Evolutionary conservation across 2,329 filamentous ascomycete species (phyloP).

Genomic region (Helicocarpus griseus): DNA sequence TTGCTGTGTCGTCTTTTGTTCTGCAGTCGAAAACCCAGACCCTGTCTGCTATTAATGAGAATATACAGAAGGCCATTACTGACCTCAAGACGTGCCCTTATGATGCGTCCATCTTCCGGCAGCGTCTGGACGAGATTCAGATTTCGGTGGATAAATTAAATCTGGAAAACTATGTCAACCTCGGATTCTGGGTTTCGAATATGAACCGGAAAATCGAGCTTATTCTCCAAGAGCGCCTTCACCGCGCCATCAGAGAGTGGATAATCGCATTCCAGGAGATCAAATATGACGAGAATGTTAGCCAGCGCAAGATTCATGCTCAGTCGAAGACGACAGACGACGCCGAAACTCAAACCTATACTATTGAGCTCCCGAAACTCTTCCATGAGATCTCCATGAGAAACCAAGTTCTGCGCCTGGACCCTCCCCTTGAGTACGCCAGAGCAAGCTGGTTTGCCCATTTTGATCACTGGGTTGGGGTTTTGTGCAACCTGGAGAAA

Average conservation of each 20-base stretch:
- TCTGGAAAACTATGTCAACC: slow-evolving; percentile 88
- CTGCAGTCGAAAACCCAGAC: slow-evolving; percentile 80
- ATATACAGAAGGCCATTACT: slow-evolving; percentile 66
- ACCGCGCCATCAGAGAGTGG: slow-evolving; percentile 76
- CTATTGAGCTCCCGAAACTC: slow-evolving; percentile 41
- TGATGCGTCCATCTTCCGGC: slow-evolving; percentile 66
- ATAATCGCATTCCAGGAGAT: slow-evolving; percentile 68
- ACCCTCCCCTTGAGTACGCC: slow-evolving; percentile 84
- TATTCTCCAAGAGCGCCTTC: slow-evolving; percentile 71
- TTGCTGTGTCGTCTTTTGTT: slow-evolving; percentile 75
- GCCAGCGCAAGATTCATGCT: not conserved
- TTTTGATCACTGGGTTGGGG: slow-evolving; percentile 84
- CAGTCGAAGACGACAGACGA: slow-evolving; percentile 14
- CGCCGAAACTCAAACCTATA: slow-evolving; percentile 24
- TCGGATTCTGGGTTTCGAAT: slow-evolving; percentile 77
- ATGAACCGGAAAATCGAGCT: slow-evolving; percentile 79
- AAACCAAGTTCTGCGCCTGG: slow-evolving; percentile 94
- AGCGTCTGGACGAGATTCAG: slow-evolving; percentile 76
- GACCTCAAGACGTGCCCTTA: slow-evolving; percentile 83
- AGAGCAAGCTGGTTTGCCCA: slow-evolving; percentile 89
- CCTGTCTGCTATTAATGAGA: slow-evolving; percentile 69
- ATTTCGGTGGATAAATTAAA: slow-evolving; percentile 92
- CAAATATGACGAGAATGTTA: slow-evolving; percentile 20
- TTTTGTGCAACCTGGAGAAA: slow-evolving; percentile 85
- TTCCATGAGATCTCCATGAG: slow-evolving; percentile 94